A percentile compares a stretch with the other conserved stretches of the same genome.
phyloP scores from a whole-genome alignment of 345 rosid genomes.

The Melaleuca alternifolia region DNA sequence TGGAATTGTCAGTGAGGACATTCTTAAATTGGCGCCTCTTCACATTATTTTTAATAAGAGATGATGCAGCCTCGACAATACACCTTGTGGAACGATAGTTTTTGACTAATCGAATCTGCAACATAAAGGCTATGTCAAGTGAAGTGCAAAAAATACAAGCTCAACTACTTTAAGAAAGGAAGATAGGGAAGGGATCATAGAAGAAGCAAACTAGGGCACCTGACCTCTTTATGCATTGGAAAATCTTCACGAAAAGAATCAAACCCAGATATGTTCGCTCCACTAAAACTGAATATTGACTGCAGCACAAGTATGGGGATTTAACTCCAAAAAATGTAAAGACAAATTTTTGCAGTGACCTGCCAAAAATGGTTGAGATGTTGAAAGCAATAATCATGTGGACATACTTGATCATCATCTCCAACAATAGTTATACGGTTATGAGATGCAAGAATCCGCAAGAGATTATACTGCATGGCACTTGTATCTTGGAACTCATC shows the following conservation, averaged over 20 bases:
- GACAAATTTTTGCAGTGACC: background rate
- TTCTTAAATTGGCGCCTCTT: conserved; percentile 60
- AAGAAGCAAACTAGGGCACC: background rate
- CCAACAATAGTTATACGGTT: conserved; percentile 69
- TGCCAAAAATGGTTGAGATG: background rate
- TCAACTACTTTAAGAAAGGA: background rate
- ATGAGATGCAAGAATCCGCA: conserved; percentile 66
- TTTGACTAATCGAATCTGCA: conserved; percentile 68
- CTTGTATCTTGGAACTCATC: conserved; percentile 99
- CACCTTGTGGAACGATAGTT: conserved; percentile 81
- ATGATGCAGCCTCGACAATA: conserved; percentile 89
- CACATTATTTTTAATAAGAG: conserved; percentile 62
- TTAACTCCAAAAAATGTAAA: background rate
- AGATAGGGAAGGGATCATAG: background rate
- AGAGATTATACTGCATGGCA: conserved; percentile 72
- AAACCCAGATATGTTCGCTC: conserved; percentile 87
- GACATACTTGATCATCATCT: conserved; percentile 89
- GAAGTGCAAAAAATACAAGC: background rate
- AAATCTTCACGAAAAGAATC: conserved; percentile 82
- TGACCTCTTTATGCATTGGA: conserved; percentile 71
- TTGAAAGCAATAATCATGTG: background rate
- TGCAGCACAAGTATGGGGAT: conserved; percentile 17
- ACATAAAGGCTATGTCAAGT: conserved; percentile 4
- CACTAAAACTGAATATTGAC: conserved; percentile 94
- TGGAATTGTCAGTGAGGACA: conserved; percentile 63